Conservation (phyloP, 2,329 filamentous ascomycete species). For the Xylaria sp. region DNA sequence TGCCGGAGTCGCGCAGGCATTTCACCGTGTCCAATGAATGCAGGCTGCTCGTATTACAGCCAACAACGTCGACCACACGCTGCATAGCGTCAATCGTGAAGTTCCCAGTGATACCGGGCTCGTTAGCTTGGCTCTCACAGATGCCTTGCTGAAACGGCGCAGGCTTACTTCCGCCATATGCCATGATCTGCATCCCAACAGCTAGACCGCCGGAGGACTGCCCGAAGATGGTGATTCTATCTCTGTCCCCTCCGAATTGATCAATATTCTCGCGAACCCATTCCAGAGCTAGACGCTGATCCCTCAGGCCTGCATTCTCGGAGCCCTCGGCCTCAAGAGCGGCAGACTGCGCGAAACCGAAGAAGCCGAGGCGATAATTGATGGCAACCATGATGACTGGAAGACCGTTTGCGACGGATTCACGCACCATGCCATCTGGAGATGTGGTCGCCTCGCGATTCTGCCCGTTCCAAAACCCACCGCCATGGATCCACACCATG, state of each 20-base stretch:
- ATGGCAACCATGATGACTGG: slow-evolving; percentile 51
- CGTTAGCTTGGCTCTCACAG: slow-evolving; percentile 59
- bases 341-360: slow-evolving; percentile 48
- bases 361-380: slow-evolving; percentile 51
- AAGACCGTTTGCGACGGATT: slow-evolving; percentile 56
- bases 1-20: slow-evolving; percentile 59
- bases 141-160: slow-evolving; percentile 59
- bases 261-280: slow-evolving; percentile 60
- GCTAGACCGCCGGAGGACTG: slow-evolving; percentile 51
- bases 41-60: slow-evolving; percentile 55
- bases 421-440: slow-evolving; percentile 58
- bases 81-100: slow-evolving; percentile 60
- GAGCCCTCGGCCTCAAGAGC: slow-evolving; percentile 47
- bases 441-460: slow-evolving; percentile 50
- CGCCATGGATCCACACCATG: slow-evolving; percentile 52
- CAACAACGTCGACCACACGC: slow-evolving; percentile 54
- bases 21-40: slow-evolving; percentile 56
- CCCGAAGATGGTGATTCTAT: slow-evolving; percentile 57
- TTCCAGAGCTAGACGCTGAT: slow-evolving; percentile 57
- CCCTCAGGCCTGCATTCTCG: slow-evolving; percentile 59
- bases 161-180: slow-evolving; percentile 56
- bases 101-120: slow-evolving; percentile 61
- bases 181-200: slow-evolving; percentile 60
- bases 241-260: slow-evolving; percentile 56
- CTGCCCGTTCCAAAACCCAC: slow-evolving; percentile 49